A percentile compares a stretch with the other conserved stretches of the same genome.
Evolutionary conservation across 2,329 filamentous ascomycete species (phyloP).

Genomic region (Ophiostoma fasciatum): DNA sequence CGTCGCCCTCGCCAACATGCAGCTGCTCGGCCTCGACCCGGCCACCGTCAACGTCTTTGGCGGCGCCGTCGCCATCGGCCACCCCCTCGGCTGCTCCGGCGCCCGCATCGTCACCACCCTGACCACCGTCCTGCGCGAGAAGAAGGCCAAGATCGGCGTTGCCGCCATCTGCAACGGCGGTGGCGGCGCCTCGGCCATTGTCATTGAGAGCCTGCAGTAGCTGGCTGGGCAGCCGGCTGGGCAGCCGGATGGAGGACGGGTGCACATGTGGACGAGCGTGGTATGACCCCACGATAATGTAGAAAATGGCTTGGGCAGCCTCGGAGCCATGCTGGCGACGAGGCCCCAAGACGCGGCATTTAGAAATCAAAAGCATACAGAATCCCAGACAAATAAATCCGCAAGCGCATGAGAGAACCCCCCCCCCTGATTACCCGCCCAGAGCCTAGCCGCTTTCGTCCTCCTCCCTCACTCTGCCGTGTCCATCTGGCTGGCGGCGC

Average conservation of each 20-base stretch:
- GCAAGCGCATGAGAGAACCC: too few species aligned
- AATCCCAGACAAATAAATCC: neutral
- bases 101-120: slow-evolving; percentile 86
- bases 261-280: too few species aligned
- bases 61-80: slow-evolving; percentile 88
- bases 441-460: neutral
- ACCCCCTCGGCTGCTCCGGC: slow-evolving; percentile 86
- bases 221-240: slow-evolving; percentile 4
- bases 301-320: too few species aligned
- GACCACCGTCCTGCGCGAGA: slow-evolving; percentile 74
- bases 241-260: too few species aligned
- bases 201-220: slow-evolving; percentile 62
- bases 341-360: too few species aligned
- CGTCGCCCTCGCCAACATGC: slow-evolving; percentile 90
- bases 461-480: slow-evolving; percentile 3
- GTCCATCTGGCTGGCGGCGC: slow-evolving; percentile 2
- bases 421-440: too few species aligned
- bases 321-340: too few species aligned
- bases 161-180: slow-evolving; percentile 97
- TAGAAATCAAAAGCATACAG: too few species aligned
- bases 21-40: slow-evolving; percentile 63
- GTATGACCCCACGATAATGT: too few species aligned
- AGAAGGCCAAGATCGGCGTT: slow-evolving; percentile 84
- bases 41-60: slow-evolving; percentile 93
- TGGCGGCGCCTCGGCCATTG: slow-evolving; percentile 83